A percentile compares a stretch with the other conserved stretches of the same genome.
Conservation (phyloP, 441 rosid genomes). For the Populus hybrid region DNA sequence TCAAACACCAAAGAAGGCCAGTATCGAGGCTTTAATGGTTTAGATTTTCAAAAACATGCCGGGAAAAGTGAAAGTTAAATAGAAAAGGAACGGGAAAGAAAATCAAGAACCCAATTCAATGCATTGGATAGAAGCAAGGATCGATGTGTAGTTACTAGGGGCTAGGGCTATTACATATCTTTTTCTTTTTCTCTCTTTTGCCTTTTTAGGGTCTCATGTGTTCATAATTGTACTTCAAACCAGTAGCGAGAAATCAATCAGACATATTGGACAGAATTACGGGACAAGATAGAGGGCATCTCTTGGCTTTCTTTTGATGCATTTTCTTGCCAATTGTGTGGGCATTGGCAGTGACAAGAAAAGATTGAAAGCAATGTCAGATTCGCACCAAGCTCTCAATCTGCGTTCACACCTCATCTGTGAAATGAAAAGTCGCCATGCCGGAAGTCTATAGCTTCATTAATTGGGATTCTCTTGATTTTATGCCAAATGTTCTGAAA, state of each 20-base stretch:
- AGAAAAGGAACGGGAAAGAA: neutral
- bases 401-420: conserved; percentile 1
- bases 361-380: conserved; percentile 19
- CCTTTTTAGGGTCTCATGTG: neutral
- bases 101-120: conserved; percentile 16
- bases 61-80: conserved; percentile 25
- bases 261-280: conserved; percentile 23
- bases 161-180: neutral
- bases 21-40: conserved; percentile 52
- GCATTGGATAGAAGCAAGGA: conserved; percentile 1
- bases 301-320: conserved; percentile 8
- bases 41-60: conserved; percentile 35
- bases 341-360: conserved; percentile 16
- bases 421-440: neutral
- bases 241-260: neutral
- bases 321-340: neutral
- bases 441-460: neutral
- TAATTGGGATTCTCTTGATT: neutral
- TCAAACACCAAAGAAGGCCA: conserved; percentile 55
- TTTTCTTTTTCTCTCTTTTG: neutral
- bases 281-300: conserved; percentile 17
- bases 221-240: conserved; percentile 13
- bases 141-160: neutral
- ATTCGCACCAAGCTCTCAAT: neutral
- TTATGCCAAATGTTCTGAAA: conserved; percentile 10